Evolutionary conservation across 2,329 filamentous ascomycete species (phyloP).

Genomic region (Endothia cerciana): DNA sequence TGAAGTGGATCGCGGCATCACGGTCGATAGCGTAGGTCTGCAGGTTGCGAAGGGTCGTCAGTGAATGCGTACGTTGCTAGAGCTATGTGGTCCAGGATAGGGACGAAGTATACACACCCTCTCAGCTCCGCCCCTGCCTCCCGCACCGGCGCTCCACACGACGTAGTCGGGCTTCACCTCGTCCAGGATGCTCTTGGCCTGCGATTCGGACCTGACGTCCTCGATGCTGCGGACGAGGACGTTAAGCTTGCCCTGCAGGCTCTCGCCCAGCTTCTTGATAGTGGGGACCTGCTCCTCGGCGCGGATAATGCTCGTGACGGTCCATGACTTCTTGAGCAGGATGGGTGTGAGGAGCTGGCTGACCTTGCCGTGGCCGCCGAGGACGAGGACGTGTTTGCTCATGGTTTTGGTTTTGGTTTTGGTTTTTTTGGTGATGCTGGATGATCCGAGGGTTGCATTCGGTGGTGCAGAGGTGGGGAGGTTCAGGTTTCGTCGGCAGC

Average conservation of each 20-base stretch:
- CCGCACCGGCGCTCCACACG: slow-evolving; percentile 70
- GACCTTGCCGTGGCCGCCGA: slow-evolving; percentile 83
- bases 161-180: slow-evolving; percentile 67
- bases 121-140: slow-evolving; percentile 61
- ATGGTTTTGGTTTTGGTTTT: too few relatives aligned
- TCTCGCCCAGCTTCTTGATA: slow-evolving; percentile 62
- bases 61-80: neutral
- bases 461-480: neutral
- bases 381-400: slow-evolving; percentile 65
- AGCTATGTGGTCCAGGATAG: neutral
- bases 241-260: slow-evolving; percentile 63
- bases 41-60: neutral
- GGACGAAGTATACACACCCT: slow-evolving; percentile 39
- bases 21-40: slow-evolving; percentile 63
- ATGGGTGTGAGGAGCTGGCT: slow-evolving; percentile 75
- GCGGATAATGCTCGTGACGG: slow-evolving; percentile 78
- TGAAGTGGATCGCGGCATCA: slow-evolving; percentile 66
- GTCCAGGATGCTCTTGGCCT: slow-evolving; percentile 66
- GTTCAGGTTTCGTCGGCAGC: neutral
- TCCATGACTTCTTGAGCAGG: slow-evolving; percentile 74
- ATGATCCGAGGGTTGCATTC: neutral
- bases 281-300: slow-evolving; percentile 67
- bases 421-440: neutral
- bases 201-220: slow-evolving; percentile 65
- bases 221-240: slow-evolving; percentile 74